A percentile compares a stretch with the other conserved stretches of the same genome.
Conservation (phyloP, 1,284 basidiomycete species). For the Porogramme epimiltina region DNA sequence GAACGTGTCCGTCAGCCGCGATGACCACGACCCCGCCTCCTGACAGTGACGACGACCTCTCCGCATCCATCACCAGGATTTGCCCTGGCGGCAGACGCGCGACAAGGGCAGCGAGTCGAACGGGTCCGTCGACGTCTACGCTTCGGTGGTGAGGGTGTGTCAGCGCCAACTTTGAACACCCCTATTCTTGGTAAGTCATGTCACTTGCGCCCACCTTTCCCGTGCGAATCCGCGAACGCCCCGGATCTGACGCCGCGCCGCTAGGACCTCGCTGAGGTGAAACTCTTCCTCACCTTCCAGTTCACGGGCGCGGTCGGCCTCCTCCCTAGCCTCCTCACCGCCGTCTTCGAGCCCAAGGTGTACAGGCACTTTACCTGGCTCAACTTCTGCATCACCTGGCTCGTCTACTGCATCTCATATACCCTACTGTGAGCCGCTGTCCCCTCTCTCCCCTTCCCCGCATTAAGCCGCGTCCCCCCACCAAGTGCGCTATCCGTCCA, state of each 20-base stretch:
- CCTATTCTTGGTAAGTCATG: no score
- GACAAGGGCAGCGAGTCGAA: no score
- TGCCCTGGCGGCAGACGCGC: no score
- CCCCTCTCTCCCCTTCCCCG: not conserved
- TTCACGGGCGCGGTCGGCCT: slow-evolving; percentile 32
- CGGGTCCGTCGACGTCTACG: no score
- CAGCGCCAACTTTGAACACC: no score
- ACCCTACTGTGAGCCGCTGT: slow-evolving; percentile 27
- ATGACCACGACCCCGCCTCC: no score
- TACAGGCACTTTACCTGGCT: slow-evolving; percentile 38
- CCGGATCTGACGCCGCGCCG: not conserved
- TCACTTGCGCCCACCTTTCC: no score
- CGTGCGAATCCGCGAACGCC: not conserved
- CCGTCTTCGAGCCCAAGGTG: slow-evolving; percentile 29
- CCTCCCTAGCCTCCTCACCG: slow-evolving; percentile 31
- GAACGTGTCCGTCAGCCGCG: no score
- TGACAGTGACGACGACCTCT: no score
- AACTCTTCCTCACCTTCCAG: slow-evolving; percentile 34
- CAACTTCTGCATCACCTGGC: slow-evolving; percentile 38
- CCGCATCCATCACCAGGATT: no score
- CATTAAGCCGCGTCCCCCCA: not conserved
- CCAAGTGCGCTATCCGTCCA: slow-evolving; percentile 18
- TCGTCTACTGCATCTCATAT: slow-evolving; percentile 38
- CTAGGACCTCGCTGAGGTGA: slow-evolving; percentile 17
- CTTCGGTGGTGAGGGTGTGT: no score